phyloP scores from a whole-genome alignment of 768 basidiomycete species.

The Lentinula sp. region DNA sequence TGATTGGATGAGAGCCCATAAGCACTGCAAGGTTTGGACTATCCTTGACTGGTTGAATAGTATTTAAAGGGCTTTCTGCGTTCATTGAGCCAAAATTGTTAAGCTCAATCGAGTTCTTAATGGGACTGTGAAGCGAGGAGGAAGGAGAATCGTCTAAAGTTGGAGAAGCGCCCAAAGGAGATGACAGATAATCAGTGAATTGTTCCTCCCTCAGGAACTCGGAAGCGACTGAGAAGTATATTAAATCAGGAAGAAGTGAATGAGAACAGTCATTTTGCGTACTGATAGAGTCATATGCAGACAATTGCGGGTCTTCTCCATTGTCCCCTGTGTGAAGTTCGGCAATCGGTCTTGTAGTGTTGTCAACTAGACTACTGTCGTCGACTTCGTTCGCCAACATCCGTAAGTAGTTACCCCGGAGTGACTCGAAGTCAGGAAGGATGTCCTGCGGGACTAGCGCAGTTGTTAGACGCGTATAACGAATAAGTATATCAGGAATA shows the following conservation, averaged over 20 bases:
- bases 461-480: background rate
- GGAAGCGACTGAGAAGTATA: background rate
- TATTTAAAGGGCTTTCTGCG: constrained; percentile 21
- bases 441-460: constrained; percentile 4
- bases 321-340: background rate
- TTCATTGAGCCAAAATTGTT: constrained; percentile 32
- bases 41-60: constrained; percentile 19
- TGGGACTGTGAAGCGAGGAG: constrained; percentile 17
- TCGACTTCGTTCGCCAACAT: constrained; percentile 45
- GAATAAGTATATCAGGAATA: background rate
- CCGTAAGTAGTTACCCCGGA: constrained; percentile 58
- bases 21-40: background rate
- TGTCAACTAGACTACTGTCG: constrained; percentile 5
- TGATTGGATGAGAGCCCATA: background rate
- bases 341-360: constrained; percentile 22
- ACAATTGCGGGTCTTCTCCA: background rate
- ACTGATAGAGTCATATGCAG: constrained; percentile 7
- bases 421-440: constrained; percentile 37
- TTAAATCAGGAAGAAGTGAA: background rate
- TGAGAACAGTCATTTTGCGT: constrained; percentile 10
- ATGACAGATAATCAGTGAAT: background rate
- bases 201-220: background rate
- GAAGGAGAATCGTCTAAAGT: constrained; percentile 20
- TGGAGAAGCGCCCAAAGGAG: background rate
- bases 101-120: background rate